Evolutionary conservation across 352 stramenopile species (phyloP).

Genomic region (Phytophthora melonis): DNA sequence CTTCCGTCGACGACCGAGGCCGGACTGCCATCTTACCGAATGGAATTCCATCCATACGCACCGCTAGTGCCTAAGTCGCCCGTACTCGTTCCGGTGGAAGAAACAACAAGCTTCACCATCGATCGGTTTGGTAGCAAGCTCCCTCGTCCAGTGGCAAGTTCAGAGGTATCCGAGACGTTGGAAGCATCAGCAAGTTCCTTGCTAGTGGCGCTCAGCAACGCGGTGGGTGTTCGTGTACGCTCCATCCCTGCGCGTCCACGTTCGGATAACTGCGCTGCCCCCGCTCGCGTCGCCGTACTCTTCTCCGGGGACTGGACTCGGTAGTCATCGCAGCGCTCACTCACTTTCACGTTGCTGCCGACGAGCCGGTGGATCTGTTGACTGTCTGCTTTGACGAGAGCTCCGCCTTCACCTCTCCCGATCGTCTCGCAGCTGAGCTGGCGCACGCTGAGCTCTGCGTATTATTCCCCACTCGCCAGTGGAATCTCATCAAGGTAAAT

Average conservation of each 20-base stretch:
- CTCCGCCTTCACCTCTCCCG: constrained; percentile 78
- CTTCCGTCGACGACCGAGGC: background rate
- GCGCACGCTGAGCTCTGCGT: constrained; percentile 85
- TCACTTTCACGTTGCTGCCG: constrained; percentile 68
- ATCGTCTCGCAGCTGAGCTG: constrained; percentile 90
- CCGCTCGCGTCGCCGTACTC: constrained; percentile 85
- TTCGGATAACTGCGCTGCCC: background rate
- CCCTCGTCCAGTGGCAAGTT: constrained; percentile 11
- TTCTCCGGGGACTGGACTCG: constrained; percentile 98
- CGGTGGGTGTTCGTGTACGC: constrained; percentile 84
- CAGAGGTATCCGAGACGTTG: constrained; percentile 12
- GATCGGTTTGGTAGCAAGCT: constrained; percentile 50
- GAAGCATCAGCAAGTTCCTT: constrained; percentile 52
- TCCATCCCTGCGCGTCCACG: constrained; percentile 45
- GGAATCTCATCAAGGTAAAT: constrained; percentile 89
- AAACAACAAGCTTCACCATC: background rate
- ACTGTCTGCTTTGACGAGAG: constrained; percentile 95
- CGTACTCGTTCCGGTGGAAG: background rate
- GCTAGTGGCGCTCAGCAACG: constrained; percentile 73
- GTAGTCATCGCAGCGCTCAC: constrained; percentile 93
- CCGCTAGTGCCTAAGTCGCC: constrained; percentile 17
- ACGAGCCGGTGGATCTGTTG: constrained; percentile 92
- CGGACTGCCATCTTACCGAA: constrained; percentile 10
- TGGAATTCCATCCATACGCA: constrained; percentile 56
- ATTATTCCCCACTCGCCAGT: constrained; percentile 86